A percentile compares a stretch with the other conserved stretches of the same genome.
phyloP scores from a whole-genome alignment of 805 yeast species.

The Cyberlindnera mrakii region DNA sequence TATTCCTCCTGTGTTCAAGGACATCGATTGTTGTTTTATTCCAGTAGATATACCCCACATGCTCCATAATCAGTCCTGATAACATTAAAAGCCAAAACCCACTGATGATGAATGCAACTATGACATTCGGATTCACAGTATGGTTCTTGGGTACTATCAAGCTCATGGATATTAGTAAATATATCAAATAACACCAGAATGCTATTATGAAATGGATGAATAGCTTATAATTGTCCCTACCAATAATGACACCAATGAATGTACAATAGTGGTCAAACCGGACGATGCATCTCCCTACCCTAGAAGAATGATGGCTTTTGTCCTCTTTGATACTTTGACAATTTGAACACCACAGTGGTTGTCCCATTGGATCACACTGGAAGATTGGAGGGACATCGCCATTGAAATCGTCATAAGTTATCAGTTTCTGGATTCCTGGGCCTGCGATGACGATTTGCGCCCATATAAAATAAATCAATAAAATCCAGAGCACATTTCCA shows the following conservation, averaged over 20 bases:
- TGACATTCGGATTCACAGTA: constrained; percentile 40
- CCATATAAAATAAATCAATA: constrained; percentile 37
- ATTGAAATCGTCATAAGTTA: constrained; percentile 21
- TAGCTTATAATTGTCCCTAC: constrained; percentile 53
- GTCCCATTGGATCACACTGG: constrained; percentile 65
- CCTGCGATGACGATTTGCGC: constrained; percentile 39
- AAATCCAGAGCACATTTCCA: constrained; percentile 24
- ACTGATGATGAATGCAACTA: constrained; percentile 39
- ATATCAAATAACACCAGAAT: constrained; percentile 32
- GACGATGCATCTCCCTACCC: constrained; percentile 52
- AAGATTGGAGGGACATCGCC: constrained; percentile 45
- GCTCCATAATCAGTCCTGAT: constrained; percentile 35
- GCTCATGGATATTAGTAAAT: constrained; percentile 33
- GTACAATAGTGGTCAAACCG: constrained; percentile 80
- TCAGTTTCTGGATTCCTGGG: constrained; percentile 47
- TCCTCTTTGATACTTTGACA: constrained; percentile 63
- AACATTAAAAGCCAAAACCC: constrained; percentile 43
- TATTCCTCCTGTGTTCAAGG: constrained; percentile 31
- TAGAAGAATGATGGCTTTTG: constrained; percentile 66
- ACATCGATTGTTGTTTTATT: constrained; percentile 62
- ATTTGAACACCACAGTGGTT: constrained; percentile 66
- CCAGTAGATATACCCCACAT: constrained; percentile 35
- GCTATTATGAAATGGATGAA: constrained; percentile 49
- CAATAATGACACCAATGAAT: constrained; percentile 71
- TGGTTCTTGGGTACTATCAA: constrained; percentile 17